phyloP scores from a whole-genome alignment of 1,139 yeast species.

The Saccharomyces hybrid region DNA sequence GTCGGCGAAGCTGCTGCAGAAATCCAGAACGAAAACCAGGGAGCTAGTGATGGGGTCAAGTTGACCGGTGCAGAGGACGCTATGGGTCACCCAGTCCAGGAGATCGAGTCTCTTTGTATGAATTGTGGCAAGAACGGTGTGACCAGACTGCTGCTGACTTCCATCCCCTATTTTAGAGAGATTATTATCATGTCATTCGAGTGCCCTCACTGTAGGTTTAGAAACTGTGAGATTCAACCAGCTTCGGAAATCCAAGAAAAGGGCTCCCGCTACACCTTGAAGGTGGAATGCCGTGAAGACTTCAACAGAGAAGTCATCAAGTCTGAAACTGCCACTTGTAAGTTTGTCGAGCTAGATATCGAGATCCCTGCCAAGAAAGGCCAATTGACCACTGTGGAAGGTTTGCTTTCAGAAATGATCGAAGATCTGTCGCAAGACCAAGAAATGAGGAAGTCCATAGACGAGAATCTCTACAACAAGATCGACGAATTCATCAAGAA shows the following conservation, averaged over 20 bases:
- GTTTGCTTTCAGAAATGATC: slow-evolving; percentile 73
- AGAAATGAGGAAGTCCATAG: slow-evolving; percentile 60
- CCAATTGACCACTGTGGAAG: slow-evolving; percentile 87
- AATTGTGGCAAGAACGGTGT: slow-evolving; percentile 82
- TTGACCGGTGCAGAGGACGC: slow-evolving; percentile 66
- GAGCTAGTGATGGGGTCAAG: slow-evolving; percentile 29
- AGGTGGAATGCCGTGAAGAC: slow-evolving; percentile 65
- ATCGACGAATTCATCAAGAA: slow-evolving; percentile 62
- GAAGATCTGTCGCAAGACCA: slow-evolving; percentile 81
- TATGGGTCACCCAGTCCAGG: slow-evolving; percentile 90
- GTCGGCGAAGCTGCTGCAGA: slow-evolving; percentile 54
- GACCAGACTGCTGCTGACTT: slow-evolving; percentile 76
- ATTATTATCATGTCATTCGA: slow-evolving; percentile 90
- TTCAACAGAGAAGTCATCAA: slow-evolving; percentile 88
- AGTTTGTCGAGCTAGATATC: slow-evolving; percentile 75
- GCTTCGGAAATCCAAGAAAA: slow-evolving; percentile 85
- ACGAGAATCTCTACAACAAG: slow-evolving; percentile 72
- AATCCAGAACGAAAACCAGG: slow-evolving; percentile 25
- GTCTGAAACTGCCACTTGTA: slow-evolving; percentile 79
- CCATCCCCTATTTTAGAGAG: slow-evolving; percentile 88
- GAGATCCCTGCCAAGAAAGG: slow-evolving; percentile 96
- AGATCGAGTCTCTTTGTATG: slow-evolving; percentile 92
- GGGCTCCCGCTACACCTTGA: slow-evolving; percentile 68
- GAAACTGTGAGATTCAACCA: slow-evolving; percentile 89
- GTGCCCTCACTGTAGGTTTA: slow-evolving; percentile 91